These are phyloP conservation scores for Irineochytrium annulatum DNA, from an alignment of 192 early-diverging fungal species.

Conservation along the genomic window DNA sequence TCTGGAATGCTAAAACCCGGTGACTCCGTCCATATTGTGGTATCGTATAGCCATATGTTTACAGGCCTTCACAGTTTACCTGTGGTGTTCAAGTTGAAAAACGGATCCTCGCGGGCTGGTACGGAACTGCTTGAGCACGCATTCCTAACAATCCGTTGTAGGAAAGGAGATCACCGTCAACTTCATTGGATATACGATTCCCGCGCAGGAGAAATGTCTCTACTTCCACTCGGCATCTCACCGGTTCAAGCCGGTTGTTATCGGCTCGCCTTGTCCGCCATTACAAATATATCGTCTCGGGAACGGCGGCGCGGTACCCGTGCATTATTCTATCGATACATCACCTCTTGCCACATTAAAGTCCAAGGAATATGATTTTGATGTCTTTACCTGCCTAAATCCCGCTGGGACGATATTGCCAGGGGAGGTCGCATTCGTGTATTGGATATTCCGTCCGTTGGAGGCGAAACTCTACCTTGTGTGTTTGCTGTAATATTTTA, in stretches of 20 bases:
- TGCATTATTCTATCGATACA: constrained; percentile 43
- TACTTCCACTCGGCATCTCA: constrained; percentile 37
- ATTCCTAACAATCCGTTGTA: constrained; percentile 7
- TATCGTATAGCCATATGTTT: constrained; percentile 52
- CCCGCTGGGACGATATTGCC: constrained; percentile 34
- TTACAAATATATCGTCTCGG: constrained; percentile 37
- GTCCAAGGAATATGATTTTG: constrained; percentile 33
- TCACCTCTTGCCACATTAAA: constrained; percentile 33
- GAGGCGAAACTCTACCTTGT: constrained; percentile 46
- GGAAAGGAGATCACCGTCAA: constrained; percentile 48
- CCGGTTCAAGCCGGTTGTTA: constrained; percentile 33
- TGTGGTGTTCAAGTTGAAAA: constrained; percentile 50
- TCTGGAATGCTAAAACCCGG: constrained; percentile 40
- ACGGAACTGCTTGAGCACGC: not conserved
- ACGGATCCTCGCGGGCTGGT: constrained; percentile 36
- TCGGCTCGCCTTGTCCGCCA: constrained; percentile 38
- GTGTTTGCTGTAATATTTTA: constrained; percentile 1
- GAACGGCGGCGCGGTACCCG: constrained; percentile 34
- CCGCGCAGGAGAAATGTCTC: constrained; percentile 39
- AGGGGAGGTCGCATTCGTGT: constrained; percentile 32
- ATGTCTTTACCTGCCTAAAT: constrained; percentile 37
- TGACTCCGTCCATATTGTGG: constrained; percentile 36
- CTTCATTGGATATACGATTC: constrained; percentile 43
- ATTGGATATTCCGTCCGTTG: constrained; percentile 51
- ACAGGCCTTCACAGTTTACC: constrained; percentile 46